Evolutionary conservation across 2,329 filamentous ascomycete genomes (phyloP), one percentile per base, ranked within the genome.

Genomic region (Moelleriella libera): DNA sequence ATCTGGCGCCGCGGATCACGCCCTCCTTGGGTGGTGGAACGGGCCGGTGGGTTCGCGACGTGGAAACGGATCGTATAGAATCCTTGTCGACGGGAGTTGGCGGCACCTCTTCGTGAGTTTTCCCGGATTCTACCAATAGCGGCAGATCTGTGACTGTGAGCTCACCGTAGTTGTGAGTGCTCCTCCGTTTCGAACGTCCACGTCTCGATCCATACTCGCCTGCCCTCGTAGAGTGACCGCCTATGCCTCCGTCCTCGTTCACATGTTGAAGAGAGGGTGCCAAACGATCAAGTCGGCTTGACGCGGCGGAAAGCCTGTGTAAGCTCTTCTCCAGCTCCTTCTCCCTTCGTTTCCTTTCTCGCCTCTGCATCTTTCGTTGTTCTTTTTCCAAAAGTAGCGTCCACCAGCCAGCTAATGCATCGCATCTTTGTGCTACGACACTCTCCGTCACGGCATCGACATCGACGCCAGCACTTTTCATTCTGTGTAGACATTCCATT

Each of bases 391-490:
- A 80, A 40, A 98, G 68, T 30, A 98, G 66, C 3, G 87, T 85
- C 92, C 92, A 98, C 92, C 92, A 98, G 5, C 92, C 92, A 45
- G 88, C 87, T 45, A 98, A 69, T 5, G 83, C 77, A 64, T 98
- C 90, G 59, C 92, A 97, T 53, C 87, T 78, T 61, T 95, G 88
- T 4, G 88, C 80, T 37, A 95, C 66, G 3, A 98, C 92, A 57
- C 92, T 94, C 61, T 97, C 90, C 52, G 97, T 90, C 6, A 98
- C 87, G 51, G 84, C 77, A 60, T 98, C 92, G 49, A 94, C 92
- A 58, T 97, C 86, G 29, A 97, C 88, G 0, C 92, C 92, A 5
- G 92, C 88, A 54, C 85, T 86, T 50, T 86, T 83, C 89, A 98
- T 96, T 29, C 92, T 79, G 52, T 95, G 82, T 30, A 98, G 65